These are phyloP conservation scores for Ceratobasidium sp. DNA, from an alignment of 1,284 basidiomycete genomes.

Conservation along the genomic window DNA sequence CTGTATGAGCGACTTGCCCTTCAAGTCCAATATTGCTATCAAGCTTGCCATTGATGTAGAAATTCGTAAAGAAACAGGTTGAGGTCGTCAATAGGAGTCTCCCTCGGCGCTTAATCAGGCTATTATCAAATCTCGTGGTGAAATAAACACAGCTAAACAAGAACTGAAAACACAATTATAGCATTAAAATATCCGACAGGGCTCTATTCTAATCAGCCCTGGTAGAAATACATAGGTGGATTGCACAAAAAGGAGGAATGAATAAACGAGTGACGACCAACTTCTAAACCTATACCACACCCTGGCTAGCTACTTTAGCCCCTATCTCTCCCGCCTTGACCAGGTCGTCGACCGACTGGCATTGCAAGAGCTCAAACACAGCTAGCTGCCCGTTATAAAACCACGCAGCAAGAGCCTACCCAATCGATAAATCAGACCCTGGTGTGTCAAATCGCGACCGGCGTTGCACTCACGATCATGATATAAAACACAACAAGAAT, in stretches of 20 bases:
- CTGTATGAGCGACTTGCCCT: slow-evolving; percentile 98
- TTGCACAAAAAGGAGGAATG: not conserved
- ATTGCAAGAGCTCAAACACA: slow-evolving; percentile 39
- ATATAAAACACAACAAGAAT: slow-evolving; percentile 38
- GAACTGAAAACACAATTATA: not conserved
- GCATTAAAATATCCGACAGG: not conserved
- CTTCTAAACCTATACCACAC: not conserved
- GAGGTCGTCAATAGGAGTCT: not conserved
- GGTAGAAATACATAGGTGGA: not conserved
- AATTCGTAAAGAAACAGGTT: not conserved
- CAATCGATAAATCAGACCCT: not conserved
- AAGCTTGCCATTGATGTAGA: slow-evolving; percentile 63
- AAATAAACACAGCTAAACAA: slow-evolving; percentile 1
- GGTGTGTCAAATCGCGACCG: not conserved
- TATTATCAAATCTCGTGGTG: slow-evolving; percentile 23
- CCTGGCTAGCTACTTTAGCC: not conserved
- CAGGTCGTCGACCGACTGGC: slow-evolving; percentile 26
- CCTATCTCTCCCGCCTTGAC: slow-evolving; percentile 6
- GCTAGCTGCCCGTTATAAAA: slow-evolving; percentile 39
- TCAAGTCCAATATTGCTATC: slow-evolving; percentile 96
- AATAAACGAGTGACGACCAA: slow-evolving; percentile 9
- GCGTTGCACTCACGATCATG: slow-evolving; percentile 41
- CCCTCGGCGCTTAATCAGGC: slow-evolving; percentile 16
- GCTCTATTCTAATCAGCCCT: too few species aligned
- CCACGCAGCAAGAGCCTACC: slow-evolving; percentile 43